Percentiles rank a stretch among this genome's conserved stretches.
Evolutionary conservation across 1,139 yeast genomes (phyloP).

Genomic region (Blastobotrys ciferrii): DNA sequence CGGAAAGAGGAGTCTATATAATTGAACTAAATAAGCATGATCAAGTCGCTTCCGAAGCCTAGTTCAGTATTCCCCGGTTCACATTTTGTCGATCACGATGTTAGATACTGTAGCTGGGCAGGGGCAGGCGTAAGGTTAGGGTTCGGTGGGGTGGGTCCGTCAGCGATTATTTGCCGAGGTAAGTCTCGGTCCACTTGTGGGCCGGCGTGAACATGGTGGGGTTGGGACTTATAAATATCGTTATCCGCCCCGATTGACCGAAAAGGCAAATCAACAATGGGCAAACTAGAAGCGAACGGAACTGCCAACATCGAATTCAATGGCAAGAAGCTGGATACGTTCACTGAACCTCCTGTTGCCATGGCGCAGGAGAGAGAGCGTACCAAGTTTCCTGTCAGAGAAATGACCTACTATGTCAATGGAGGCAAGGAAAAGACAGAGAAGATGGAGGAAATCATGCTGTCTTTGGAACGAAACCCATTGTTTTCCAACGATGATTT

Average conservation of each 20-base stretch:
- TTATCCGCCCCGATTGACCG: neutral
- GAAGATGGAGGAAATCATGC: constrained; percentile 47
- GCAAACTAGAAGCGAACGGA: constrained; percentile 17
- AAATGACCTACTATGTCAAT: constrained; percentile 53
- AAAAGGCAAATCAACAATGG: neutral
- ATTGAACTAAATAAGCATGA: no score
- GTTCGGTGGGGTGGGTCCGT: neutral
- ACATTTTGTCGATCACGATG: no score
- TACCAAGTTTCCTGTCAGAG: constrained; percentile 48
- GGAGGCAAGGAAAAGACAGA: constrained; percentile 50
- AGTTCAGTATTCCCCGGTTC: no score
- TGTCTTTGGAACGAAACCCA: constrained; percentile 55
- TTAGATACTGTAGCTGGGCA: no score
- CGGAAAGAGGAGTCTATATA: no score
- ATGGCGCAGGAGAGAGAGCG: constrained; percentile 49
- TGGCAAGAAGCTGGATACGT: constrained; percentile 34
- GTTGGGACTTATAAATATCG: neutral
- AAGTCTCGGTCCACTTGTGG: neutral
- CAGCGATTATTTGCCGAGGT: neutral
- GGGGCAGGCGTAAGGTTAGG: neutral
- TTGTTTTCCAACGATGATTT: constrained; percentile 48
- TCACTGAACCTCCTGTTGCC: constrained; percentile 38
- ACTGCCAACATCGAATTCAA: constrained; percentile 32
- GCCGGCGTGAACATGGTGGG: neutral
- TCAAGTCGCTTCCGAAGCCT: no score